Base-by-base conservation (phyloP, 495 filamentous ascomycete genomes). In the Cercophora samala region DNA sequence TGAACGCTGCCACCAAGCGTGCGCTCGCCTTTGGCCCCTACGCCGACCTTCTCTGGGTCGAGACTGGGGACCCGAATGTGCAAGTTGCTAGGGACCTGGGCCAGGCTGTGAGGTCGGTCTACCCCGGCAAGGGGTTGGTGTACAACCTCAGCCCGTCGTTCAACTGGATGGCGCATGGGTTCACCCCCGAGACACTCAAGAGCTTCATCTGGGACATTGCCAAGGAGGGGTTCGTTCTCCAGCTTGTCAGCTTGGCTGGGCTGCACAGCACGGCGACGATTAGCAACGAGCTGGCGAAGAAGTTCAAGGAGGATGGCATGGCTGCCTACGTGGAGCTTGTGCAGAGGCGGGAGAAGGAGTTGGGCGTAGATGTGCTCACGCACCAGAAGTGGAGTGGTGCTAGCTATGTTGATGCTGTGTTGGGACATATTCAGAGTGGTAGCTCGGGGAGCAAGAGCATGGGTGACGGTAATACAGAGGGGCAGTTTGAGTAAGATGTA, bases 341-440 rank as follows among this genome's bases (percentile, higher is more conserved):
- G 51, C 95, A 99, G 75, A 79, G 84, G 51, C 84, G 89, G 60
- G 95, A 99, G 83, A 97, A 97, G 81, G 94, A 97, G 66, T 76
- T 95, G 6, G 93, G 92, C 17, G 92, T 93, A 22, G 95, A 99
- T 74, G 95, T 99, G 18, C 82, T 99, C 65, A 99, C 94, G 37
- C 95, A 99, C 77, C 95, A 99, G 83, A 97, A 96, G 73, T 99
- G 95, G 94, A 97, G 93, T 72, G 95, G 95, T 13, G 95, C 95
- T 0, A 82, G 81, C 19, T 97, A 97, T 74, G 89, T 98, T 66
- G 95, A 99, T 80, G 94, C 93, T 2, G 95, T 99, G 42, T 72
- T 99, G 37, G 93, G 94, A 2, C 88, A 90, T 1, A 94, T 98
- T 68, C 92, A 96, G 79, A 97, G 91, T 72, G 93, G 95, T 15